Evolutionary conservation across 768 basidiomycete species (phyloP), one percentile per base, ranked within the genome.

Genomic region (Leccinellum rugosiceps): DNA sequence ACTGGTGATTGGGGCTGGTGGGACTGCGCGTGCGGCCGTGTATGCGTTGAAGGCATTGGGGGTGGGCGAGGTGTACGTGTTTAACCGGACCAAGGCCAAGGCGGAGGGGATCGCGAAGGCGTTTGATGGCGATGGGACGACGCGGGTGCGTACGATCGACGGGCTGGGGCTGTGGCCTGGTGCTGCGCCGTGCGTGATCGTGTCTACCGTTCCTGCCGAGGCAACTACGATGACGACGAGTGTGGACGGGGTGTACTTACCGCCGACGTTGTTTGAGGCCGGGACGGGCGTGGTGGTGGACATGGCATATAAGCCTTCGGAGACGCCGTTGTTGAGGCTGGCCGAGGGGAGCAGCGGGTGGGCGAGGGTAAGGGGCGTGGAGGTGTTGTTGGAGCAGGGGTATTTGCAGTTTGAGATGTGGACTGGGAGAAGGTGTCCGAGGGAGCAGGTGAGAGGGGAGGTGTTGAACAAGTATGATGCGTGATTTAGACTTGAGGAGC

Each of bases 1-100:
- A 19, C 79, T 98, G 56, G 87, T 99, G 54, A 91, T 99, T 58
- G 97, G 97, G 3, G 95, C 94, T 2, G 96, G 96, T 7, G 96
- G 96, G 2, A 97, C 96, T 0, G 87, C 92, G 17, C 90, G 96
- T 17, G 96, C 96, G 0, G 96, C 96, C 1, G 84, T 98, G 59
- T 97, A 94, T 67, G 94, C 96, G 3, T 74, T 98, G 47, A 82
- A 88, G 61, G 75, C 75, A 30, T 75, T 95, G 2, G 85, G 86
- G 6, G 81, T 87, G 35, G 74, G 79, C 50, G 78, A 75, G 6
- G 88, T 98, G 63, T 94, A 93, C 72, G 69, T 99, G 19, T 94
- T 80, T 77, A 99, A 98, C 74, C 83, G 97, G 46, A 98, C 96
- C 0, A 70, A 66, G 17, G 75, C 69, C 55, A 91, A 90, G 64